phyloP scores from a whole-genome alignment of 176 grass and related monocot species.

The Ananas comosus region DNA sequence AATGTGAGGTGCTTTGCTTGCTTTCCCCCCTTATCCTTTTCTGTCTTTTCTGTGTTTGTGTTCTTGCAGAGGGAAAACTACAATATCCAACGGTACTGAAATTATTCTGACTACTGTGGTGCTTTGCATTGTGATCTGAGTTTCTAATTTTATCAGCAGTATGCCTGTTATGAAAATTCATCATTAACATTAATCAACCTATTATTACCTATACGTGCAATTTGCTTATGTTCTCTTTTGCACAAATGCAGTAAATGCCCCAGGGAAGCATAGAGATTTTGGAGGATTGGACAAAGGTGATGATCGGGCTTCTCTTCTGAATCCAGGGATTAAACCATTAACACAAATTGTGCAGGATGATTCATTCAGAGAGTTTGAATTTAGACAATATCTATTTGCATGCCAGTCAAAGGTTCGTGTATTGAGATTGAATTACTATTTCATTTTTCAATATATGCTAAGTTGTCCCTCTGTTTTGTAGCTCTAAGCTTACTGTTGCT shows the following conservation, averaged over 20 bases:
- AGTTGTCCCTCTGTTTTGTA: neutral
- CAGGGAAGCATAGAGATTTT: conserved; percentile 84
- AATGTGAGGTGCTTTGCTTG: neutral
- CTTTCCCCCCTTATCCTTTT: neutral
- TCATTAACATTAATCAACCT: neutral
- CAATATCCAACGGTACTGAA: too few species aligned
- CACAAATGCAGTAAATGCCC: conserved; percentile 45
- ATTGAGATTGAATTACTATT: neutral
- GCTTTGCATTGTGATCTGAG: too few species aligned
- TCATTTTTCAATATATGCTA: neutral
- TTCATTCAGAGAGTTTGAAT: conserved; percentile 93
- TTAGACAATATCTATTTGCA: conserved; percentile 98
- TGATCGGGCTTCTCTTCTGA: conserved; percentile 84
- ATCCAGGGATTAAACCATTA: conserved; percentile 72
- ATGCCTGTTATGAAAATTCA: neutral
- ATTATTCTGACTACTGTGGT: conserved; percentile 8
- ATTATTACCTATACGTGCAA: neutral
- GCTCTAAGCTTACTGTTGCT: too few species aligned
- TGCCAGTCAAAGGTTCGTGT: conserved; percentile 85
- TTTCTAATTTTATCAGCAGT: too few species aligned
- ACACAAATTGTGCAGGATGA: conserved; percentile 94
- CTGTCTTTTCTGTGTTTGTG: neutral
- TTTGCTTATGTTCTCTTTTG: conserved; percentile 11
- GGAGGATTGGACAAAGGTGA: conserved; percentile 92
- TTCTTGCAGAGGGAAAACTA: neutral